phyloP scores from a whole-genome alignment of 306 rosid species.

The Prunus campanulata region DNA sequence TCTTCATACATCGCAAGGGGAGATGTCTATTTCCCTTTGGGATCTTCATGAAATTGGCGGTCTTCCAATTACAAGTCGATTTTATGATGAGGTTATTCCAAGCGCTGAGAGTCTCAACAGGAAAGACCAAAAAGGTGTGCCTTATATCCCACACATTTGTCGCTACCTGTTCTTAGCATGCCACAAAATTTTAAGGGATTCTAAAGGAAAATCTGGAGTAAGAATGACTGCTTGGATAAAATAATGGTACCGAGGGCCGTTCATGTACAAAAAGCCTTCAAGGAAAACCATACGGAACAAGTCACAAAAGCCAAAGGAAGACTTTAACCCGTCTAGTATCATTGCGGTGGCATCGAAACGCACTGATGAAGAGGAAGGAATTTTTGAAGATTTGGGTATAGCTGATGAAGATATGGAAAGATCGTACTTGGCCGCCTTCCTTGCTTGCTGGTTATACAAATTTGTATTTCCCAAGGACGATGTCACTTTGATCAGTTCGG shows the following conservation, averaged over 20 bases:
- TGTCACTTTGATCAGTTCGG: fast-evolving
- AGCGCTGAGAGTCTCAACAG: neutral
- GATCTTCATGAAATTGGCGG: neutral
- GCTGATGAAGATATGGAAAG: neutral
- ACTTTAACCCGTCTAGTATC: neutral
- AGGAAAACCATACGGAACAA: neutral
- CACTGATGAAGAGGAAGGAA: fast-evolving
- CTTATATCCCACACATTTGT: neutral
- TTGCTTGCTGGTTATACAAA: neutral
- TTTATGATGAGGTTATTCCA: neutral
- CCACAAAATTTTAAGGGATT: neutral
- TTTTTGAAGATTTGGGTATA: neutral
- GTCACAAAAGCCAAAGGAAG: neutral
- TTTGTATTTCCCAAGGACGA: neutral
- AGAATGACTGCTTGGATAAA: neutral
- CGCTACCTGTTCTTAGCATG: neutral
- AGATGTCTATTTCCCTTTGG: neutral
- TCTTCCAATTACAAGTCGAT: neutral
- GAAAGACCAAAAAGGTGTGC: fast-evolving
- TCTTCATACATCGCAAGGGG: neutral
- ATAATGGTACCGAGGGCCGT: no score
- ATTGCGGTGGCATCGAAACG: fast-evolving
- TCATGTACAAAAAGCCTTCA: neutral
- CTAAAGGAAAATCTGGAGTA: neutral
- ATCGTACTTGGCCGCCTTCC: neutral